Percentiles rank a stretch among this genome's conserved stretches.
phyloP scores from a whole-genome alignment of 1,284 basidiomycete species.

The Tylopilus sp. region DNA sequence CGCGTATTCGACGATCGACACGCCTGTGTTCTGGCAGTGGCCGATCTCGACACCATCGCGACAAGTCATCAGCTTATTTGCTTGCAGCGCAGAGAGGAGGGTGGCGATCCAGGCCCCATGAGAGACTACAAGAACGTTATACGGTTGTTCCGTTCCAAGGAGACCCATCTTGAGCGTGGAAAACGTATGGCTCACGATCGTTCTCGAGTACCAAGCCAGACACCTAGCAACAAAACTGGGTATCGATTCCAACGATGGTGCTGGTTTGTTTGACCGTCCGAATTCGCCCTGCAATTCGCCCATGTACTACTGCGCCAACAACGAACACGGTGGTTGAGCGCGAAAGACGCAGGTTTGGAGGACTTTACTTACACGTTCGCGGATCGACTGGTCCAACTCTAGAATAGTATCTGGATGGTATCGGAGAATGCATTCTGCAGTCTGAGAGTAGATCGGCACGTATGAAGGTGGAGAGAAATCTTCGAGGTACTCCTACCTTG shows the following conservation, averaged over 20 bases:
- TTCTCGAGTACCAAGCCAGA: conserved; percentile 55
- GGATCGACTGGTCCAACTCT: conserved; percentile 42
- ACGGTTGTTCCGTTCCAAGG: conserved; percentile 14
- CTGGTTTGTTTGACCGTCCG: conserved; percentile 16
- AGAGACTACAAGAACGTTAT: conserved; percentile 52
- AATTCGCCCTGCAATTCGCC: conserved; percentile 56
- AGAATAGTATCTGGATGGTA: conserved; percentile 45
- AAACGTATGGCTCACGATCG: conserved; percentile 40
- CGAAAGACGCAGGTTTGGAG: background rate
- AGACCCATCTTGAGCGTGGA: conserved; percentile 17
- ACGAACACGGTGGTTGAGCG: background rate
- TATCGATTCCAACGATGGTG: conserved; percentile 36
- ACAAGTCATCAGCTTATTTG: conserved; percentile 36
- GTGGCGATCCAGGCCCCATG: conserved; percentile 62
- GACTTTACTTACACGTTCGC: conserved; percentile 56
- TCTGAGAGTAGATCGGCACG: conserved; percentile 38
- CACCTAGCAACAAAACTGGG: conserved; percentile 45
- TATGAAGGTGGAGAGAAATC: background rate
- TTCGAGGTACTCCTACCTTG: conserved; percentile 41
- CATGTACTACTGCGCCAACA: conserved; percentile 45
- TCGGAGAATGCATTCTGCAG: conserved; percentile 57
- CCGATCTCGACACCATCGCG: conserved; percentile 42
- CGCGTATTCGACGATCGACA: conserved; percentile 51
- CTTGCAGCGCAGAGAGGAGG: conserved; percentile 46
- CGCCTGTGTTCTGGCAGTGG: conserved; percentile 49